Conservation (phyloP, 805 yeast genomes). For the Wickerhamomyces pijperi region DNA sequence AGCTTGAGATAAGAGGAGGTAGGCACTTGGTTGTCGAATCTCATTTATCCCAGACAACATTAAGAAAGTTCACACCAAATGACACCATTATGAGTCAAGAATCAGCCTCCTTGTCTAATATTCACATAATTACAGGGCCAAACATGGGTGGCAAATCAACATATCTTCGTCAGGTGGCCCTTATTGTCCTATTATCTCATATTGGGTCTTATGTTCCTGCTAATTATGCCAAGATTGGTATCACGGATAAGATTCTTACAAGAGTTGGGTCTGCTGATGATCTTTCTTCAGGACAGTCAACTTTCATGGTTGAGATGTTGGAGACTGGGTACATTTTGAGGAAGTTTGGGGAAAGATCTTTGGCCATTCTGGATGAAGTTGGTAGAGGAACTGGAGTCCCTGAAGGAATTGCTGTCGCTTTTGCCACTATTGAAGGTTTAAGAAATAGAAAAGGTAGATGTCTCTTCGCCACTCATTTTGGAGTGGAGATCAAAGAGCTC, state of each 20-base stretch:
- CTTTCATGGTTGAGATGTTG: constrained; percentile 94
- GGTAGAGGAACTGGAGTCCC: constrained; percentile 76
- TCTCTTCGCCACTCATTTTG: constrained; percentile 94
- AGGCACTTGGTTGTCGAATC: constrained; percentile 83
- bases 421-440: constrained; percentile 84
- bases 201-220: constrained; percentile 87
- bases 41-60: constrained; percentile 29
- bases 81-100: constrained; percentile 26
- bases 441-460: constrained; percentile 62
- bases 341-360: constrained; percentile 66
- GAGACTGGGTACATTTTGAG: constrained; percentile 83
- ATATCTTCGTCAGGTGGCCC: constrained; percentile 81
- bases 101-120: constrained; percentile 40
- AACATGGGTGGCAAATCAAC: constrained; percentile 98
- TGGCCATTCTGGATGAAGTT: constrained; percentile 88
- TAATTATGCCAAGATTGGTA: constrained; percentile 59
- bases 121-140: constrained; percentile 85
- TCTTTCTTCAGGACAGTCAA: constrained; percentile 87
- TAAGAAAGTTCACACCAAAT: constrained; percentile 59
- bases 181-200: constrained; percentile 77
- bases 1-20: constrained; percentile 48
- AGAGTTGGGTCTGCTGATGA: constrained; percentile 98
- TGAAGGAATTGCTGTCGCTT: constrained; percentile 96
- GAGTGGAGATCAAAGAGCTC: constrained; percentile 60
- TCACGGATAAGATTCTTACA: constrained; percentile 86